These are phyloP conservation scores for Tricholoma terreum DNA, from an alignment of 768 basidiomycete species.

Conservation along the genomic window DNA sequence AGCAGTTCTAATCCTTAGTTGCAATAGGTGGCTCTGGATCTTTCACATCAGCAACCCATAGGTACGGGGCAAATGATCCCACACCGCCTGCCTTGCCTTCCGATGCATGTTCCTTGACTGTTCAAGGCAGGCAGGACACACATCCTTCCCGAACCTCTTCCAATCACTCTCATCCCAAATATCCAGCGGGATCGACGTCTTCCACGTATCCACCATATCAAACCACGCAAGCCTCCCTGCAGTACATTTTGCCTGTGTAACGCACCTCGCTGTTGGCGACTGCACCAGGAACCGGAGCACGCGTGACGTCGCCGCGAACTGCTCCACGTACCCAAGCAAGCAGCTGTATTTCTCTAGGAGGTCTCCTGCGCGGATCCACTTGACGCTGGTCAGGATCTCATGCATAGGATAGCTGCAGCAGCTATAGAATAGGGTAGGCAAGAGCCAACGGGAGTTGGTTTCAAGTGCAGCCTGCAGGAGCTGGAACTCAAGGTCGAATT, in stretches of 20 bases:
- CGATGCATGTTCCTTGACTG: slow-evolving; percentile 11
- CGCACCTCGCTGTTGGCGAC: slow-evolving; percentile 3
- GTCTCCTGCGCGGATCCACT: slow-evolving; percentile 13
- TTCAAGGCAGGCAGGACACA: slow-evolving; percentile 7
- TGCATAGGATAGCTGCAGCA: slow-evolving; percentile 17
- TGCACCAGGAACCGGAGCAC: slow-evolving; percentile 13
- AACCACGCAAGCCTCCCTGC: slow-evolving; percentile 10
- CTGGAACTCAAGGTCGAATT: slow-evolving; percentile 16
- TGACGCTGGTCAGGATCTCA: slow-evolving; percentile 14
- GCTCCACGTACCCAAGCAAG: slow-evolving; percentile 13
- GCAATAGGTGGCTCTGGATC: background rate
- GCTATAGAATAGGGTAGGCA: slow-evolving; percentile 18
- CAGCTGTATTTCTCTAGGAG: slow-evolving; percentile 12
- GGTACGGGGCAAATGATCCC: slow-evolving; percentile 29
- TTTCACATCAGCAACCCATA: slow-evolving; percentile 29
- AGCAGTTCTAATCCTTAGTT: too few relatives aligned
- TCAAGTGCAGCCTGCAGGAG: slow-evolving; percentile 18
- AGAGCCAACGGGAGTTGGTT: slow-evolving; percentile 14
- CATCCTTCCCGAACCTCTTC: slow-evolving; percentile 12
- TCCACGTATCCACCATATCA: slow-evolving; percentile 11
- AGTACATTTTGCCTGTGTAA: slow-evolving; percentile 4
- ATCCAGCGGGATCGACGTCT: slow-evolving; percentile 15
- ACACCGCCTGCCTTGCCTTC: slow-evolving; percentile 25
- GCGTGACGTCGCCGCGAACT: slow-evolving; percentile 11
- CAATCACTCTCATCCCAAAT: slow-evolving; percentile 17